These are phyloP conservation scores for Groenewaldozyma tartarivorans DNA, from an alignment of 805 yeast species.

Conservation along the genomic window DNA sequence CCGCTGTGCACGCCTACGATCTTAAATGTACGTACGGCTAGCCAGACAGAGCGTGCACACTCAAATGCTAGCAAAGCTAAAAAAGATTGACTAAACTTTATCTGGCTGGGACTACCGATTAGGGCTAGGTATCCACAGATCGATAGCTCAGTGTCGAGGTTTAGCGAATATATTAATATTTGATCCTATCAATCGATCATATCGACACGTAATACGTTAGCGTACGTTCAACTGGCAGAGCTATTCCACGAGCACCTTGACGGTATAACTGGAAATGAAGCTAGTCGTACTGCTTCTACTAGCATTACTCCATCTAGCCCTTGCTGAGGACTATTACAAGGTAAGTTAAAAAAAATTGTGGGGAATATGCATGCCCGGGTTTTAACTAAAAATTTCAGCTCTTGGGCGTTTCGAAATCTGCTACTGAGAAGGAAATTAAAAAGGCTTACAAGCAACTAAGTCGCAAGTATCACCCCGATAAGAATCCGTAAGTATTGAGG, in stretches of 20 bases:
- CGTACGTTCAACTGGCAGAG: neutral
- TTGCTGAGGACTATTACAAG: slow-evolving; percentile 36
- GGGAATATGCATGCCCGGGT: slow-evolving; percentile 9
- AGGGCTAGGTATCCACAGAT: no score
- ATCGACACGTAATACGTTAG: slow-evolving; percentile 3
- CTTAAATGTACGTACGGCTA: no score
- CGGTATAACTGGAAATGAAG: slow-evolving; percentile 3
- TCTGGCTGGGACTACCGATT: no score
- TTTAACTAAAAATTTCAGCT: slow-evolving; percentile 28
- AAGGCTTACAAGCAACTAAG: slow-evolving; percentile 74
- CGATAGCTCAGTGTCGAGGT: no score
- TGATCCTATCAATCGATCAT: no score
- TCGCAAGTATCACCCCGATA: slow-evolving; percentile 90
- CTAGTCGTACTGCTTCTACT: slow-evolving; percentile 6
- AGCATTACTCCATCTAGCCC: slow-evolving; percentile 14
- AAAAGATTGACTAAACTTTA: no score
- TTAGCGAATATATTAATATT: no score
- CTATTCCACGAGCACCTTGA: neutral
- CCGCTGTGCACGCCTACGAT: no score
- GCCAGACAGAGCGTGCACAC: no score
- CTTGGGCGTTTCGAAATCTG: slow-evolving; percentile 59
- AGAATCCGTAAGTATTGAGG: slow-evolving; percentile 40
- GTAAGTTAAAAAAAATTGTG: slow-evolving; percentile 13
- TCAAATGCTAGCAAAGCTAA: no score
- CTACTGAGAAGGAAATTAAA: slow-evolving; percentile 74